phyloP scores from a whole-genome alignment of 257 asterid species.

The Coffea canephora region DNA sequence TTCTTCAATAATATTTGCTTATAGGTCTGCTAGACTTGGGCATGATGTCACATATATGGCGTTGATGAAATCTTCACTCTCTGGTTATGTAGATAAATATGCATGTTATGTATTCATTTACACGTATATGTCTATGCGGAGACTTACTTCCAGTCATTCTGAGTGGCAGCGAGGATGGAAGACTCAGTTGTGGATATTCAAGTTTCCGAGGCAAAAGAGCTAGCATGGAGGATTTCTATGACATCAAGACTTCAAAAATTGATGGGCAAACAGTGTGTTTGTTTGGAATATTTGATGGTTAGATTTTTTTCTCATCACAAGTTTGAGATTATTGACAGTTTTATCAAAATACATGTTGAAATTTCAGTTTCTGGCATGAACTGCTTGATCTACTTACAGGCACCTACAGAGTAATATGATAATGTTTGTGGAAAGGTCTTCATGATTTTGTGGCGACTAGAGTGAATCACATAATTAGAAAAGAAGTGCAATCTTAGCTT shows the following conservation, averaged over 20 bases:
- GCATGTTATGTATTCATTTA: background rate
- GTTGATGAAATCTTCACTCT: background rate
- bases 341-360: background rate
- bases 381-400: background rate
- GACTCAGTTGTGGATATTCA: constrained; percentile 83
- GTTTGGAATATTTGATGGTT: constrained; percentile 98
- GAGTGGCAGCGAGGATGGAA: constrained; percentile 82
- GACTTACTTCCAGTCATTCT: constrained; percentile 25
- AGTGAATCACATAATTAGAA: background rate
- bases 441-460: background rate
- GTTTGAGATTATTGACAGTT: background rate
- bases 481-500: background rate
- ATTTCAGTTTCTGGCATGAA: background rate
- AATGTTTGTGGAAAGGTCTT: background rate
- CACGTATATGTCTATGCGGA: constrained; percentile 1
- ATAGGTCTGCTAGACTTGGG: background rate
- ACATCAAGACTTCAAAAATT: constrained; percentile 67
- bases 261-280: constrained; percentile 74
- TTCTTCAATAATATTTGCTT: background rate
- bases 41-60: background rate
- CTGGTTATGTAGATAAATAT: background rate
- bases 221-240: constrained; percentile 97
- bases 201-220: constrained; percentile 96
- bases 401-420: background rate
- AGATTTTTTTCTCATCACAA: constrained; percentile 13